Conservation (phyloP, 106 monocot genomes). For the Allium sativum region DNA sequence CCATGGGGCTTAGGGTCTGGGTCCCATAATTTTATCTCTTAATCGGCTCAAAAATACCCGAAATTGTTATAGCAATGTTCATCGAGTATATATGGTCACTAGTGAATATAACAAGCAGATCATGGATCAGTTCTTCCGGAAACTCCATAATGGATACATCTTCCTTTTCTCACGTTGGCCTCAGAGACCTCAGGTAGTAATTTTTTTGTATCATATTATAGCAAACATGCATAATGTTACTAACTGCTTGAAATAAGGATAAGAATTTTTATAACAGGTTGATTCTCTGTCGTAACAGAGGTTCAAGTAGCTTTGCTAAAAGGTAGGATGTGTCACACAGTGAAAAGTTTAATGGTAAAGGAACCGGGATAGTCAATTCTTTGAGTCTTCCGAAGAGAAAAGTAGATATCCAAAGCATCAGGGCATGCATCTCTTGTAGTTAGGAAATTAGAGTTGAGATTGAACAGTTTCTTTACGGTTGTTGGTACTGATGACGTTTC, state of each 20-base stretch:
- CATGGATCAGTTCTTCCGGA: conserved; percentile 87
- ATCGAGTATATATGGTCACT: too few species aligned
- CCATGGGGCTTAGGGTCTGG: too few species aligned
- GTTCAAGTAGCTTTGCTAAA: too few species aligned
- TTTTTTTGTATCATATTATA: conserved; percentile 37
- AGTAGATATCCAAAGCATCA: conserved; percentile 61
- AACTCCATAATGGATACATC: conserved; percentile 61
- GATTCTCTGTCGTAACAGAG: too few species aligned
- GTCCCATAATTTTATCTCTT: too few species aligned
- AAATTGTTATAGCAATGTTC: too few species aligned
- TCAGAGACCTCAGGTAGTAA: conserved; percentile 80
- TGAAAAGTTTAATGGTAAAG: neutral
- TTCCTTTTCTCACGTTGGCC: conserved; percentile 68
- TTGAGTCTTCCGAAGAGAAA: conserved; percentile 64
- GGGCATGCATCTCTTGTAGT: conserved; percentile 94
- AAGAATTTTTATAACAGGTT: too few species aligned
- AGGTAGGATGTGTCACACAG: too few species aligned
- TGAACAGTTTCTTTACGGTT: conserved; percentile 56
- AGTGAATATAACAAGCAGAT: too few species aligned
- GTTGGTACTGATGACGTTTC: conserved; percentile 72
- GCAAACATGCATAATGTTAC: too few species aligned
- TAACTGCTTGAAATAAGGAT: too few species aligned
- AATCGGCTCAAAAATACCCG: too few species aligned
- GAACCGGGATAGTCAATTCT: conserved; percentile 86
- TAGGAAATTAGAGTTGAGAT: conserved; percentile 72